Base-by-base conservation (phyloP, 2,329 filamentous ascomycete genomes). In the Trichoderma oligosporum region DNA sequence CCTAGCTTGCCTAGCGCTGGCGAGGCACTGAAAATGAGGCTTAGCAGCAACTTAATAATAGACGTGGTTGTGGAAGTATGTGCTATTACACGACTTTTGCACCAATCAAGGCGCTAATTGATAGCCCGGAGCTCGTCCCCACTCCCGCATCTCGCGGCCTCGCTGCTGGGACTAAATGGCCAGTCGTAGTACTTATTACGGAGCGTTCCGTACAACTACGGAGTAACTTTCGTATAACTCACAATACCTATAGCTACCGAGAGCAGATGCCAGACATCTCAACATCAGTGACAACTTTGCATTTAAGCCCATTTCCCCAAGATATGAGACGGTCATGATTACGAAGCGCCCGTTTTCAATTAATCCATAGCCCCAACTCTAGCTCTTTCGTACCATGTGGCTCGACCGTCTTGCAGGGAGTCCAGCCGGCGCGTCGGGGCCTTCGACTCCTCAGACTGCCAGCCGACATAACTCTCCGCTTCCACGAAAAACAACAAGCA, bases 331-430 rank as follows among this genome's bases (percentile, higher is more conserved):
- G 51, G 33, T 27, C 33, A 36, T 53, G 33, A 29, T 59, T 25
- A 20, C 51, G 35, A 25, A 24, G 12, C 39, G 31, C 39, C 41
- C 31, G 45, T 39, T 55, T 24, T 20, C 25, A 22, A 11, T 44
- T 31, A 45, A 46, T 27, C 41, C 39, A 55, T 55, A 46, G 38
- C 52, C 6, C 52, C 31, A 33, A 27, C 52, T 46, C 52, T 22
- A 27, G 41, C 39, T 29, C 42, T 45, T 60, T 57, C 57, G 60
- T 66, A 74, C 66, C 66, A 96, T 96, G 90, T 96, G 91, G 91
- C 84, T 95, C 69, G 91, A 96, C 76, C 87, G 91, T 71, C 84
- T 96, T 63, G 86, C 88, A 62, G 85, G 69, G 60, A 65, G 82
- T 66, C 86, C 88, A 72, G 82, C 85, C 57, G 84, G 63, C 62